Conservation (phyloP, 1,139 yeast species). For the Maudiozyma humilis region DNA sequence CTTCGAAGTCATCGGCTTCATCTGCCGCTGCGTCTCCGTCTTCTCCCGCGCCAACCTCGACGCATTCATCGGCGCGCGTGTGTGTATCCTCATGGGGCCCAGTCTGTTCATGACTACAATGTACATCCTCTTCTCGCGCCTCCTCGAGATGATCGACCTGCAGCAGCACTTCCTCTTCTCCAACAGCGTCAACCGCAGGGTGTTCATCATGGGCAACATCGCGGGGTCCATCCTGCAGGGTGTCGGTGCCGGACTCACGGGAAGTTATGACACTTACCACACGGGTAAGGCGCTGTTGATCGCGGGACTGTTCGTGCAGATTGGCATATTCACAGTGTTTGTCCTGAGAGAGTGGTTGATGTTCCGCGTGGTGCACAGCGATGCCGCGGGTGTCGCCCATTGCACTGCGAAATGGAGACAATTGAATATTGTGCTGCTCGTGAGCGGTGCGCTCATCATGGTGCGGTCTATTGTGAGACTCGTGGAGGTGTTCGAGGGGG, state of each 20-base stretch:
- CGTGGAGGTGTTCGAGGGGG: constrained; percentile 36
- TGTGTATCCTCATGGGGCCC: constrained; percentile 38
- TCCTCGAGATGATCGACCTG: constrained; percentile 29
- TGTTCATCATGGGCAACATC: constrained; percentile 40
- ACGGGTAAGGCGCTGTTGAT: constrained; percentile 26
- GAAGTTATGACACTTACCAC: constrained; percentile 11
- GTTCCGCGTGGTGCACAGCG: constrained; percentile 9
- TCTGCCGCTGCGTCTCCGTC: constrained; percentile 28
- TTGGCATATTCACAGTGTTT: constrained; percentile 34
- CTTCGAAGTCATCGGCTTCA: constrained; percentile 33
- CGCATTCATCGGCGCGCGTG: constrained; percentile 34
- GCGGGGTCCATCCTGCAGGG: constrained; percentile 37
- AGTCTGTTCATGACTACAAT: constrained; percentile 39
- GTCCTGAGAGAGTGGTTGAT: constrained; percentile 18
- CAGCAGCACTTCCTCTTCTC: constrained; percentile 30
- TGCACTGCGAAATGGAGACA: constrained; percentile 13
- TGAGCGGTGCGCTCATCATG: constrained; percentile 32
- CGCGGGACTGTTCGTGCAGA: constrained; percentile 33
- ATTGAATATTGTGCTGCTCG: constrained; percentile 23
- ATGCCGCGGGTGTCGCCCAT: constrained; percentile 1
- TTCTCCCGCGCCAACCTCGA: constrained; percentile 15
- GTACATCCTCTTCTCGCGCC: constrained; percentile 38
- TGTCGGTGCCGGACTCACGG: constrained; percentile 39
- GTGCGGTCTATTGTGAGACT: constrained; percentile 36
- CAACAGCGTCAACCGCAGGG: constrained; percentile 31